Percentiles rank a stretch among this genome's conserved stretches.
These are phyloP conservation scores for Globisporangium uncinulatum DNA, from an alignment of 352 stramenopile genomes.

Conservation along the genomic window DNA sequence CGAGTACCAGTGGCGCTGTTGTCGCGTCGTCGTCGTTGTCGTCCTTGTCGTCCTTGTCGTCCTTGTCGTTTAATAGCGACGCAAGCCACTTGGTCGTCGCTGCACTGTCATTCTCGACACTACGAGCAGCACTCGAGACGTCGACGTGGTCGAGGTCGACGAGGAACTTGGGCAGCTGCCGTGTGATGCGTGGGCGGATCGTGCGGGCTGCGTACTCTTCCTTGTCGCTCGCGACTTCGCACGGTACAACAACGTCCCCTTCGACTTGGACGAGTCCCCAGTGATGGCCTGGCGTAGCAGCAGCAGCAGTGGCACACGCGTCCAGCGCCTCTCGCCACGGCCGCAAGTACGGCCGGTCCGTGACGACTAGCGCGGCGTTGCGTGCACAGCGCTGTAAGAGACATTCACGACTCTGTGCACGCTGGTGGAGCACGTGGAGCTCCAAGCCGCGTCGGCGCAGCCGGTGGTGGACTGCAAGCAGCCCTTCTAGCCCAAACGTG, in stretches of 20 bases:
- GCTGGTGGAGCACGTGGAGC: slow-evolving; percentile 62
- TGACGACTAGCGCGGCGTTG: slow-evolving; percentile 62
- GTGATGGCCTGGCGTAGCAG: slow-evolving; percentile 19
- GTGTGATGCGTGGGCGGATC: slow-evolving; percentile 96
- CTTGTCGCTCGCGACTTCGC: slow-evolving; percentile 89
- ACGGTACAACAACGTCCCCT: slow-evolving; percentile 96
- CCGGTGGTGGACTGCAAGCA: slow-evolving; percentile 33
- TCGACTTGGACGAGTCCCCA: slow-evolving; percentile 93
- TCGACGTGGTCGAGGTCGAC: slow-evolving; percentile 36
- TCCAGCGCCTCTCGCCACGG: slow-evolving; percentile 39
- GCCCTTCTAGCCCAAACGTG: slow-evolving; percentile 67
- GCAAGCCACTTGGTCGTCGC: slow-evolving; percentile 3
- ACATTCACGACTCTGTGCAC: slow-evolving; percentile 21
- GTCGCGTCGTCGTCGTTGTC: background rate
- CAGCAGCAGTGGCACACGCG: slow-evolving; percentile 25
- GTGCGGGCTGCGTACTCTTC: slow-evolving; percentile 97
- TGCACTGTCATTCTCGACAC: slow-evolving; percentile 3
- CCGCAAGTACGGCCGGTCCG: slow-evolving; percentile 71
- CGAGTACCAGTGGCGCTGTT: slow-evolving; percentile 3
- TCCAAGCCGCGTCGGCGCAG: slow-evolving; percentile 43
- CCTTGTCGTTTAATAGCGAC: slow-evolving; percentile 17
- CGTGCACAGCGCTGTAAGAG: slow-evolving; percentile 39
- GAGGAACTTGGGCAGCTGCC: slow-evolving; percentile 87
- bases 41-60: background rate
- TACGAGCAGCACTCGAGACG: slow-evolving; percentile 23